These are phyloP conservation scores for Tetraselmis striata DNA, from an alignment of 139 green algal genomes.

Conservation along the genomic window DNA sequence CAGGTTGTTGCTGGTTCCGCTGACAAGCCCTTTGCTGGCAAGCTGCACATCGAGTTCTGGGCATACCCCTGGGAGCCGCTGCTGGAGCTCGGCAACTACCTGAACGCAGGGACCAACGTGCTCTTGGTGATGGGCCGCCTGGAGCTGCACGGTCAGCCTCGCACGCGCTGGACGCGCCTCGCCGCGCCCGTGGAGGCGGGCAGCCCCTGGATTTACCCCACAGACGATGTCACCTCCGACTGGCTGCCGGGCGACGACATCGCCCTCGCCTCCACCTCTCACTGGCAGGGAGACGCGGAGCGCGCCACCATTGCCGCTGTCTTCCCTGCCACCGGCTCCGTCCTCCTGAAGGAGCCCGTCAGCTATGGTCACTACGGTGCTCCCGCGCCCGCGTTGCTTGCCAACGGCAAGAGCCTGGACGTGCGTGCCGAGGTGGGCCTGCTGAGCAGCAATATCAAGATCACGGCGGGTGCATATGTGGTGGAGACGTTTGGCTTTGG, in stretches of 20 bases:
- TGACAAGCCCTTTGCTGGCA: background rate
- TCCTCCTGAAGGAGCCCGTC: constrained; percentile 2
- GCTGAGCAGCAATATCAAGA: constrained; percentile 13
- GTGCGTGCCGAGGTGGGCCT: constrained; percentile 10
- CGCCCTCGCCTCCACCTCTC: constrained; percentile 4
- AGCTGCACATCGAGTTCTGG: background rate
- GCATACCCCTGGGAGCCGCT: background rate
- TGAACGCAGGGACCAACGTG: background rate
- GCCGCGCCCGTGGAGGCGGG: too few relatives aligned
- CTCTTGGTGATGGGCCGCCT: background rate
- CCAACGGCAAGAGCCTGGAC: constrained; percentile 3
- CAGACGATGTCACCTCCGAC: background rate
- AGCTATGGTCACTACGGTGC: constrained; percentile 2
- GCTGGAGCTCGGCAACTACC: background rate
- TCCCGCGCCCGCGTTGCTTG: background rate
- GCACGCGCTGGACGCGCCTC: background rate
- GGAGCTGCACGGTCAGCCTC: background rate
- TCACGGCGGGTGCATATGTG: background rate
- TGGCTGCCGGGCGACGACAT: constrained; percentile 7
- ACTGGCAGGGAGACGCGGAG: constrained; percentile 3
- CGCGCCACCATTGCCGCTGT: background rate
- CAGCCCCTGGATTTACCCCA: background rate
- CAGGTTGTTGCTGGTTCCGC: background rate
- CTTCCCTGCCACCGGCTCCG: background rate
- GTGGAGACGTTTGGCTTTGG: background rate